phyloP scores from a whole-genome alignment of 495 filamentous ascomycete genomes.

The Entonaema liquescens region DNA sequence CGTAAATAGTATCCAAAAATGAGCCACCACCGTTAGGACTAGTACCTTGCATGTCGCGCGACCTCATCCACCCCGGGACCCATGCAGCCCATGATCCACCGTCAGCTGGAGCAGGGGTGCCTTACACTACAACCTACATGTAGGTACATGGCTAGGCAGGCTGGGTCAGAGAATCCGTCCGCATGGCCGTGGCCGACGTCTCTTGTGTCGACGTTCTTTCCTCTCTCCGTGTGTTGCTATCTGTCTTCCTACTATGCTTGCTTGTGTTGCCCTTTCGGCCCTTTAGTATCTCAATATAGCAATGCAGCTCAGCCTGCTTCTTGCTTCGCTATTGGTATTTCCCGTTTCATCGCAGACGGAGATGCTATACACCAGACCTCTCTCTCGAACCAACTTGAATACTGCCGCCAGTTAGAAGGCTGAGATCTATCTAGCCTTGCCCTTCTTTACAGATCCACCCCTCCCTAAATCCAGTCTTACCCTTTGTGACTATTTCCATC shows the following conservation, averaged over 20 bases:
- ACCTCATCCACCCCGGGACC: slow-evolving; percentile 38
- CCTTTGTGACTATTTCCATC: slow-evolving; percentile 44
- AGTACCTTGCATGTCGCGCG: slow-evolving; percentile 42
- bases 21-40: slow-evolving; percentile 36
- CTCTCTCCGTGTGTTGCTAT: slow-evolving; percentile 13
- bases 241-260: slow-evolving; percentile 32
- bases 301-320: slow-evolving; percentile 53
- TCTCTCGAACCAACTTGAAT: slow-evolving; percentile 39
- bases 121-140: slow-evolving; percentile 36
- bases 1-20: slow-evolving; percentile 39
- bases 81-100: slow-evolving; percentile 38
- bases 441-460: slow-evolving; percentile 45
- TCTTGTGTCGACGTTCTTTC: slow-evolving; percentile 30
- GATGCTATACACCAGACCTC: slow-evolving; percentile 38
- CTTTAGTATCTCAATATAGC: slow-evolving; percentile 57
- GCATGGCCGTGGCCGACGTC: slow-evolving; percentile 24
- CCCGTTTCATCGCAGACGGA: slow-evolving; percentile 48
- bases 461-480: slow-evolving; percentile 42
- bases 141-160: slow-evolving; percentile 35
- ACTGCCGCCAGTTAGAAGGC: slow-evolving; percentile 44
- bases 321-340: slow-evolving; percentile 45
- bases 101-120: slow-evolving; percentile 45
- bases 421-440: slow-evolving; percentile 46
- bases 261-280: slow-evolving; percentile 43
- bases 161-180: slow-evolving; percentile 30